Evolutionary conservation across 2,329 filamentous ascomycete species (phyloP).

Genomic region (Cladophialophora immunda): DNA sequence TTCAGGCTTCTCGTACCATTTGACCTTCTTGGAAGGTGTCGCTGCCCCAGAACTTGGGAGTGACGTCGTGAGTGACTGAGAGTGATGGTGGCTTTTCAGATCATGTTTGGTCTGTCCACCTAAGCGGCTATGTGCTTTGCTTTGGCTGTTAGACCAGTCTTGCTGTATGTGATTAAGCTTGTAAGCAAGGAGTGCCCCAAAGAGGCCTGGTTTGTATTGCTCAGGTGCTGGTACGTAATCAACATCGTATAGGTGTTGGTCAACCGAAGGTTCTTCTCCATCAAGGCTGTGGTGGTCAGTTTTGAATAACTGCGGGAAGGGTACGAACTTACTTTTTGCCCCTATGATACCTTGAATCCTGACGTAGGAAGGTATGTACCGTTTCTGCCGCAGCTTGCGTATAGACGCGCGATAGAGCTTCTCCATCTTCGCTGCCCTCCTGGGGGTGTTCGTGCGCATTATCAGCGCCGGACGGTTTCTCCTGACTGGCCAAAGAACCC

Average conservation of each 20-base stretch:
- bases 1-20: slow-evolving; percentile 42
- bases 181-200: slow-evolving; percentile 36
- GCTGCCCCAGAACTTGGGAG: slow-evolving; percentile 27
- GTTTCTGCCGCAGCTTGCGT: slow-evolving; percentile 14
- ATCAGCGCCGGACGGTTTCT: not conserved
- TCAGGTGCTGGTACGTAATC: slow-evolving; percentile 37
- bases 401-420: slow-evolving; percentile 3
- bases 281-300: slow-evolving; percentile 4
- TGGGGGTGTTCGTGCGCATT: not conserved
- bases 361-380: slow-evolving; percentile 13
- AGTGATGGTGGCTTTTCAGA: slow-evolving; percentile 6
- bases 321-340: slow-evolving; percentile 1
- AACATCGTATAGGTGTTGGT: slow-evolving; percentile 31
- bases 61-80: slow-evolving; percentile 18
- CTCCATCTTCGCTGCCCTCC: slow-evolving; percentile 3
- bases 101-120: slow-evolving; percentile 17
- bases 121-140: slow-evolving; percentile 9
- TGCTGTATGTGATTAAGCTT: slow-evolving; percentile 33
- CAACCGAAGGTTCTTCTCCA: not conserved
- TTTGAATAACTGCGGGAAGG: not conserved
- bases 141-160: slow-evolving; percentile 14
- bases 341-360: slow-evolving; percentile 4
- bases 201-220: slow-evolving; percentile 37
- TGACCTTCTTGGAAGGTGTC: slow-evolving; percentile 39
- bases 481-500: slow-evolving; percentile 2